phyloP scores from a whole-genome alignment of 2,329 filamentous ascomycete species.

The Colletotrichum tabaci region DNA sequence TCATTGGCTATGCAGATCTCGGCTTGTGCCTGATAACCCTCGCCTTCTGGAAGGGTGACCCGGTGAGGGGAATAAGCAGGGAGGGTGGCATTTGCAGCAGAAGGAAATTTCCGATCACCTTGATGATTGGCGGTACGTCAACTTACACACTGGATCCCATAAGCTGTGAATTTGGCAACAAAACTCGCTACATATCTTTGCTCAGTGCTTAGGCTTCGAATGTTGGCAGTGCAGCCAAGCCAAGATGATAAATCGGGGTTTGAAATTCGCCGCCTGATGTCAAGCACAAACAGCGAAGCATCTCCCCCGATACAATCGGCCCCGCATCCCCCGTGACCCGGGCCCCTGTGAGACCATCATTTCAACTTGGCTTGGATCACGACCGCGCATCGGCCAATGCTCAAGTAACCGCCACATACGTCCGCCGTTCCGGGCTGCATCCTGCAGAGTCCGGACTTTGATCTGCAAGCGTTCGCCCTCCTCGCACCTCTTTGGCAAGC shows the following conservation, averaged over 20 bases:
- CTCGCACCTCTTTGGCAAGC: not conserved
- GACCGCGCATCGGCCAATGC: not conserved
- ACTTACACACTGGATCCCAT: not conserved
- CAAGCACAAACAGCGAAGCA: not conserved
- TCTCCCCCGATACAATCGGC: not conserved
- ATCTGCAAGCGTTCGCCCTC: not conserved
- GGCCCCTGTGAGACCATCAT: not conserved
- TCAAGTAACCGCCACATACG: not conserved
- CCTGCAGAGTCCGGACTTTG: not conserved
- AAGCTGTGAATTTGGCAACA: not conserved
- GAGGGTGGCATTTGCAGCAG: not conserved
- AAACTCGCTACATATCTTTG: not conserved
- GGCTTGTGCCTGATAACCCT: not conserved
- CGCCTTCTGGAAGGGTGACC: not conserved
- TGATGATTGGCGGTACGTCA: slow-evolving; percentile 1
- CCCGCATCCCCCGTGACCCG: not conserved
- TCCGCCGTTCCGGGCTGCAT: not conserved
- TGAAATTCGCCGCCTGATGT: not conserved
- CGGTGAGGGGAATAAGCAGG: not conserved
- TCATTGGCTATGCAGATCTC: slow-evolving; percentile 10
- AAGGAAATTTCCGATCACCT: not conserved
- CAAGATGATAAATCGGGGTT: not conserved
- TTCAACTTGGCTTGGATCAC: not conserved
- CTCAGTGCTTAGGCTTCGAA: not conserved
- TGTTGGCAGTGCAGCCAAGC: not conserved